Evolutionary conservation across 1,284 basidiomycete species (phyloP).

Genomic region (Sutorius eximius): DNA sequence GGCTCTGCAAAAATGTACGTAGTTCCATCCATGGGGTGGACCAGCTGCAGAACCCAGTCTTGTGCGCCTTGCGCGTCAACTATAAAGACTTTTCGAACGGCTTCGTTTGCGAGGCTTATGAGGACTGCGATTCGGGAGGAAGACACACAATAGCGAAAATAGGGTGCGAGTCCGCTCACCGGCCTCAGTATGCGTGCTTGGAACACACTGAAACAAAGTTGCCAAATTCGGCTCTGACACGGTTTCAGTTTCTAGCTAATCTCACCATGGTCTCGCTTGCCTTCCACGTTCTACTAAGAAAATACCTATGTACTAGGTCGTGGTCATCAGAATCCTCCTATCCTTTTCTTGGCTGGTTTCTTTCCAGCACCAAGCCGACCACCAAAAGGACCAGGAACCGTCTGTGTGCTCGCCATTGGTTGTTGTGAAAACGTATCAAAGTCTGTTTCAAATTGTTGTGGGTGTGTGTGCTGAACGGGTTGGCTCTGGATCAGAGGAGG

Average conservation of each 20-base stretch:
- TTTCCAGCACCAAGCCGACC: constrained; percentile 50
- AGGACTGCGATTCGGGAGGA: constrained; percentile 15
- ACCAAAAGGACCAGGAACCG: constrained; percentile 70
- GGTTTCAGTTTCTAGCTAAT: background rate
- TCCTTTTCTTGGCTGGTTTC: constrained; percentile 64
- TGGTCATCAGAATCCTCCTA: constrained; percentile 66
- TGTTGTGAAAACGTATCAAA: constrained; percentile 42
- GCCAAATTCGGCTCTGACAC: constrained; percentile 21
- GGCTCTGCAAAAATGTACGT: constrained; percentile 40
- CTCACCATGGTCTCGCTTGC: background rate
- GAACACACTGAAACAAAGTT: constrained; percentile 20
- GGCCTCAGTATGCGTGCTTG: constrained; percentile 7
- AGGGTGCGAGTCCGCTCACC: constrained; percentile 27
- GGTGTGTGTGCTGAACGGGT: constrained; percentile 7
- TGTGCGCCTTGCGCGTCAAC: constrained; percentile 43
- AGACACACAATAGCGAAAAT: constrained; percentile 10
- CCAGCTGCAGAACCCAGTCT: constrained; percentile 44
- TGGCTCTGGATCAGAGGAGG: constrained; percentile 6
- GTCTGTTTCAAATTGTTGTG: constrained; percentile 15
- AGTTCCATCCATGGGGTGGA: constrained; percentile 79
- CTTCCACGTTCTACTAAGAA: background rate
- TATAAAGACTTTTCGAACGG: constrained; percentile 15
- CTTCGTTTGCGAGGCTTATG: constrained; percentile 14
- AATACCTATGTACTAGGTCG: background rate
- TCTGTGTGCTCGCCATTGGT: constrained; percentile 61